phyloP scores from a whole-genome alignment of 352 stramenopile genomes.

The Pythium brachiatum region DNA sequence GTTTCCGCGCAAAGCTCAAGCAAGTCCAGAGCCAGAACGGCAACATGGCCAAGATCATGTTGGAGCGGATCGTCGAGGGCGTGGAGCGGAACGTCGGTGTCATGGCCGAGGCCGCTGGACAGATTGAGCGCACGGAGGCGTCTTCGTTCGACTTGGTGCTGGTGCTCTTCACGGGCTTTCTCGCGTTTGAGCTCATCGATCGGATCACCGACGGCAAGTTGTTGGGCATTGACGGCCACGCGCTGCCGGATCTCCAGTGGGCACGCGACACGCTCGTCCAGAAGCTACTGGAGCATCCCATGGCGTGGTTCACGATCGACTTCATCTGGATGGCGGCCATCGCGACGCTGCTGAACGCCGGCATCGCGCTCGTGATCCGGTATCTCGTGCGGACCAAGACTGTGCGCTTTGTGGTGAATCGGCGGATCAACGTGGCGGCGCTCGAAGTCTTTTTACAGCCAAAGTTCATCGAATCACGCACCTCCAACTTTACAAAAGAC shows the following conservation, averaged over 20 bases:
- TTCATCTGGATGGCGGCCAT: conserved; percentile 49
- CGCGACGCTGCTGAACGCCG: conserved; percentile 26
- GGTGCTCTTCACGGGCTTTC: conserved; percentile 88
- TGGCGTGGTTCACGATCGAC: conserved; percentile 53
- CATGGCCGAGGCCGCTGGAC: conserved; percentile 49
- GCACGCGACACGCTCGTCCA: conserved; percentile 44
- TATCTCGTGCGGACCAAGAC: conserved; percentile 40
- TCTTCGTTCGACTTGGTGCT: conserved; percentile 88
- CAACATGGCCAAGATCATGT: conserved; percentile 70
- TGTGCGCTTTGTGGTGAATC: conserved; percentile 40
- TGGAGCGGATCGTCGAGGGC: conserved; percentile 57
- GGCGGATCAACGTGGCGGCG: conserved; percentile 49
- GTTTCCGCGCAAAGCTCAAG: conserved; percentile 89
- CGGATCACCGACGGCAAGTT: conserved; percentile 92
- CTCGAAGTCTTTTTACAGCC: conserved; percentile 48
- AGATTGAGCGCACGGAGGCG: conserved; percentile 64
- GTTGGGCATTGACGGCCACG: conserved; percentile 60
- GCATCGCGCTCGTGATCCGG: conserved; percentile 39
- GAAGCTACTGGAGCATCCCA: conserved; percentile 37
- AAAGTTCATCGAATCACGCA: conserved; percentile 74
- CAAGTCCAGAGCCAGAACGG: conserved; percentile 79
- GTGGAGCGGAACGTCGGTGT: conserved; percentile 66
- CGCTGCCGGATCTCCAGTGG: conserved; percentile 47
- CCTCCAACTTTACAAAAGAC: conserved; percentile 64
- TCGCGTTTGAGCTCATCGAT: conserved; percentile 95